A percentile compares a stretch with the other conserved stretches of the same genome.
Evolutionary conservation across 176 grass and related monocot species (phyloP).

Genomic region (Tillandsia leiboldiana): DNA sequence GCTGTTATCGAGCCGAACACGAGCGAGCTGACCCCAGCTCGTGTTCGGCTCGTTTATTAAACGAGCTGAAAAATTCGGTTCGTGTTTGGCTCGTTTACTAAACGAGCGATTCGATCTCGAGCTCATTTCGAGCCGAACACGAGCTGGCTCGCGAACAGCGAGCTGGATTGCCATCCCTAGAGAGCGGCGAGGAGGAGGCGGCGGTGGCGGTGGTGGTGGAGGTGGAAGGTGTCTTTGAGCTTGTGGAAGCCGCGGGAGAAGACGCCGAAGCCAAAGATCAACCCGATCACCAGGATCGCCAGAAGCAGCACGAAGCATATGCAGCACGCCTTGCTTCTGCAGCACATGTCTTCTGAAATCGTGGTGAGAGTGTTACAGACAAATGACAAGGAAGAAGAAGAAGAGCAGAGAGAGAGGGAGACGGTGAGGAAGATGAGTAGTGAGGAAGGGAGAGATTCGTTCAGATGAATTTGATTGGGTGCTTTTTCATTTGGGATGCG

Average conservation of each 20-base stretch:
- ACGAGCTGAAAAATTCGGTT: too few relatives aligned
- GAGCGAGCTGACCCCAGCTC: too few relatives aligned
- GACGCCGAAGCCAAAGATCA: conserved; percentile 83
- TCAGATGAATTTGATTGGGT: too few relatives aligned
- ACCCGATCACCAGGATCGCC: conserved; percentile 40
- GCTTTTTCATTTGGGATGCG: too few relatives aligned
- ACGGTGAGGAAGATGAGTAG: neutral
- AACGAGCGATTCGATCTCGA: too few relatives aligned
- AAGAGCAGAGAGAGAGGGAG: neutral
- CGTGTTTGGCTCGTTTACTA: too few relatives aligned
- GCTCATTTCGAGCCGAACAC: too few relatives aligned
- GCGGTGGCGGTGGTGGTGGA: neutral
- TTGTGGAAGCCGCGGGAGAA: conserved; percentile 78
- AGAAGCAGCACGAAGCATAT: conserved; percentile 59
- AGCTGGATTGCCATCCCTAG: too few relatives aligned
- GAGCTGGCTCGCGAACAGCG: too few relatives aligned
- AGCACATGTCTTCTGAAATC: conserved; percentile 10
- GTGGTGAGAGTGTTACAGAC: neutral
- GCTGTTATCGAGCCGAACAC: too few relatives aligned
- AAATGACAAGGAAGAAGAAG: conserved; percentile 1
- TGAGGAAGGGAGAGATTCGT: neutral
- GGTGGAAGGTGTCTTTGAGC: conserved; percentile 43
- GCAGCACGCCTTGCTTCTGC: conserved; percentile 77
- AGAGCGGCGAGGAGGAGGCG: too few relatives aligned
- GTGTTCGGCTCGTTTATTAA: too few relatives aligned